phyloP scores from a whole-genome alignment of 164 flowering plant species.

The Euptelea pleiosperma region DNA sequence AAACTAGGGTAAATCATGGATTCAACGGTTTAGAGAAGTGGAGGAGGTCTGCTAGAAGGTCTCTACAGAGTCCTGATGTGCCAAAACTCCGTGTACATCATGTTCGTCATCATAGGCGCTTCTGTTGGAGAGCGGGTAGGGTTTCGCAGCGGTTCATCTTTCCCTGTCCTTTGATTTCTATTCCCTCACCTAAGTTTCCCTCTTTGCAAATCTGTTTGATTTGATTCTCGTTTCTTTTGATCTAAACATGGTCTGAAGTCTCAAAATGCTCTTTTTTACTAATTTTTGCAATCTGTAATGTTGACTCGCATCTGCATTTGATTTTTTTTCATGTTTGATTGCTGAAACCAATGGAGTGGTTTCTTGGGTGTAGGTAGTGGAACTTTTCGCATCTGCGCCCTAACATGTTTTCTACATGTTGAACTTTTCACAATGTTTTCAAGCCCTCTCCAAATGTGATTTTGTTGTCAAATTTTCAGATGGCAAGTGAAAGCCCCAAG shows the following conservation, averaged over 20 bases:
- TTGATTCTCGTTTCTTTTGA: not conserved
- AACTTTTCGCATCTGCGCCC: not conserved
- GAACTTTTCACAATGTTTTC: too few relatives aligned
- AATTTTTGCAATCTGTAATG: too few relatives aligned
- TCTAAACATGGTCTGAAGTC: too few relatives aligned
- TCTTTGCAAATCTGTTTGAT: not conserved
- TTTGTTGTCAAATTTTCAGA: too few relatives aligned
- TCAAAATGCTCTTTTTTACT: too few relatives aligned
- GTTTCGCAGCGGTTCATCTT: too few relatives aligned
- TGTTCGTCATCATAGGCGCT: constrained; percentile 80
- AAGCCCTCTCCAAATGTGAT: too few relatives aligned
- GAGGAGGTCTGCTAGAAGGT: constrained; percentile 54
- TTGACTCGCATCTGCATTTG: too few relatives aligned
- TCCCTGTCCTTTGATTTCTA: not conserved
- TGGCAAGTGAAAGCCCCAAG: too few relatives aligned
- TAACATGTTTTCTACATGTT: not conserved
- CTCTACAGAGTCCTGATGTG: constrained; percentile 71
- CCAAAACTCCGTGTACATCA: constrained; percentile 72
- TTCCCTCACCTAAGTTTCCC: not conserved
- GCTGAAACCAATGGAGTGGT: not conserved
- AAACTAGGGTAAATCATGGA: too few relatives aligned
- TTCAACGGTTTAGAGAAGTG: constrained; percentile 39
- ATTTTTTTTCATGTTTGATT: not conserved
- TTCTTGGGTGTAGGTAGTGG: constrained; percentile 18
- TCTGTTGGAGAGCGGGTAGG: constrained; percentile 72